Conservation (phyloP, 1,284 basidiomycete species). For the Leccinum variabile region DNA sequence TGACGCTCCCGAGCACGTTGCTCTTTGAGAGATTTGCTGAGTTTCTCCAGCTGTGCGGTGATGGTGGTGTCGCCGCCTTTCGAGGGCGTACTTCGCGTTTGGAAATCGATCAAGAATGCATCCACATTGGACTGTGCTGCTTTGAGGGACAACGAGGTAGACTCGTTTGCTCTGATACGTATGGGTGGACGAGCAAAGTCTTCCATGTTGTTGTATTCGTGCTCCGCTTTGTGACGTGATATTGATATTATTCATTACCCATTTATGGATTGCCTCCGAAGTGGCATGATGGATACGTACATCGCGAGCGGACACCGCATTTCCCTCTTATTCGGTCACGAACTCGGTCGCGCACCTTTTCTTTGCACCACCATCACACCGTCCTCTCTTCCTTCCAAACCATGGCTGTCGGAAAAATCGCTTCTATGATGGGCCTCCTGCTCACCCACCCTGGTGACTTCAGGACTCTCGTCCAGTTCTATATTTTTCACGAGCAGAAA, state of each 20-base stretch:
- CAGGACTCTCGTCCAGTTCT: slow-evolving; percentile 75
- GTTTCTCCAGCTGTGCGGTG: slow-evolving; percentile 55
- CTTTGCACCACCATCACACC: neutral
- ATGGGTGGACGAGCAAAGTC: slow-evolving; percentile 47
- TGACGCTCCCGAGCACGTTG: slow-evolving; percentile 29
- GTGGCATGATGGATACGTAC: neutral
- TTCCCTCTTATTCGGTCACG: neutral
- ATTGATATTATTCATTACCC: neutral
- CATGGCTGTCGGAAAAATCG: slow-evolving; percentile 28
- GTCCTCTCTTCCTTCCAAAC: neutral
- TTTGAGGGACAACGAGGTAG: slow-evolving; percentile 40
- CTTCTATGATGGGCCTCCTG: slow-evolving; percentile 55
- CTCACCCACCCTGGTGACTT: slow-evolving; percentile 80
- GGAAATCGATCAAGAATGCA: slow-evolving; percentile 47
- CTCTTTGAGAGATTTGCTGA: slow-evolving; percentile 48
- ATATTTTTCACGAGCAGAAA: slow-evolving; percentile 74
- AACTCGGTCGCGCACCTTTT: neutral
- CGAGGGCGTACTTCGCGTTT: slow-evolving; percentile 42
- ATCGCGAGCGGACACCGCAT: too few species aligned
- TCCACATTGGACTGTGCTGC: slow-evolving; percentile 42
- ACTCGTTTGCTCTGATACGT: slow-evolving; percentile 42
- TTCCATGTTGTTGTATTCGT: slow-evolving; percentile 38
- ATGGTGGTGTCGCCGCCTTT: slow-evolving; percentile 50
- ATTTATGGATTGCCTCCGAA: neutral
- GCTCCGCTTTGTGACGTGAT: neutral